Conservation (phyloP, 208 protist genomes). For the Wallacemonas sp. region DNA sequence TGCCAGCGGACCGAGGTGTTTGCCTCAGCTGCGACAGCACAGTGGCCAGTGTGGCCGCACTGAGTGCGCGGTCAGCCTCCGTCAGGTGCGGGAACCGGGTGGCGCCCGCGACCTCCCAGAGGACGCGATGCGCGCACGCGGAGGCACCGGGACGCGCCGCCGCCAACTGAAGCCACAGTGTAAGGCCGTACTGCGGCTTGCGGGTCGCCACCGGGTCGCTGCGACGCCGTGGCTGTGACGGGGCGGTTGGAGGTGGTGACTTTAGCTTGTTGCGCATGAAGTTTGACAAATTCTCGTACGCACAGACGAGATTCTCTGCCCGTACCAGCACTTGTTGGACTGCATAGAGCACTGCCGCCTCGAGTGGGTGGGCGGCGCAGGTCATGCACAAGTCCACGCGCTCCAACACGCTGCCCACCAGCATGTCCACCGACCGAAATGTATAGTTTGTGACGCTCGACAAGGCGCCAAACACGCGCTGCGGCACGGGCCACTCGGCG, state of each 20-base stretch:
- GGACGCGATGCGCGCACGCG: not conserved
- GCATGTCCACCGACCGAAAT: constrained; percentile 28
- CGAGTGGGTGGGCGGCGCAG: constrained; percentile 10
- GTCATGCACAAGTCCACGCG: constrained; percentile 10
- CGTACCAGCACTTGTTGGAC: constrained; percentile 15
- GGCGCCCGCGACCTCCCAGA: not conserved
- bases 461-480: constrained; percentile 35
- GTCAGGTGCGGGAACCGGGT: not conserved
- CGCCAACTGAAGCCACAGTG: not conserved
- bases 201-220: too few relatives aligned
- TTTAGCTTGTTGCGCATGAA: not conserved
- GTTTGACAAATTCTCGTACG: not conserved
- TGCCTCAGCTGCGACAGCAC: not conserved
- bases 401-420: constrained; percentile 15
- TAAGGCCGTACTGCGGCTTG: not conserved
- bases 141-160: not conserved
- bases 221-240: too few relatives aligned
- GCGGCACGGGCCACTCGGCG: constrained; percentile 30
- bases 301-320: not conserved
- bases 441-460: constrained; percentile 35
- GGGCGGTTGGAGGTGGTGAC: too few relatives aligned
- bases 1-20: not conserved
- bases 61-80: not conserved
- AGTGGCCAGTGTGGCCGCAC: not conserved
- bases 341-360: constrained; percentile 14